Evolutionary conservation across 305 asterid species (phyloP).

Genomic region (Fraxinus platypoda): DNA sequence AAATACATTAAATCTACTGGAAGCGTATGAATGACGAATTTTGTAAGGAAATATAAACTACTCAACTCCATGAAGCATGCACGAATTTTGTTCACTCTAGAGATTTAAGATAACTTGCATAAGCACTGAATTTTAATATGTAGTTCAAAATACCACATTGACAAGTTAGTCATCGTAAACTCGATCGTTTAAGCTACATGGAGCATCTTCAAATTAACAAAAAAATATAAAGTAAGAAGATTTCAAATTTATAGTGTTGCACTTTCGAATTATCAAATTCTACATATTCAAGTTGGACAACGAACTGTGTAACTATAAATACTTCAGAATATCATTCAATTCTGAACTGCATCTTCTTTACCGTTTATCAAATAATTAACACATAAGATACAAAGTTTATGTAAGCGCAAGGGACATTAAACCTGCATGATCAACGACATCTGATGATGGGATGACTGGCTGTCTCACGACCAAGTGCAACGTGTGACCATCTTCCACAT

Average conservation of each 20-base stretch:
- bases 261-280: conserved; percentile 3
- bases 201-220: not conserved
- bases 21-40: not conserved
- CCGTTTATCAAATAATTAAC: not conserved
- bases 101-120: not conserved
- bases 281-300: not conserved
- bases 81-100: not conserved
- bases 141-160: not conserved
- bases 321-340: not conserved
- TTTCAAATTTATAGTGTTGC: not conserved
- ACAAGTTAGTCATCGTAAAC: not conserved
- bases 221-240: not conserved
- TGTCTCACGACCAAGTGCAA: conserved; percentile 90
- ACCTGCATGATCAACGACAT: conserved; percentile 64
- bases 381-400: not conserved
- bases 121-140: not conserved
- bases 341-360: not conserved
- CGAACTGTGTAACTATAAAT: not conserved
- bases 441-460: conserved; percentile 54
- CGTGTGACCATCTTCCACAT: conserved; percentile 98
- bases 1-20: not conserved
- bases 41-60: not conserved
- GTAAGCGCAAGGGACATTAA: conserved; percentile 20
- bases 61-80: not conserved
- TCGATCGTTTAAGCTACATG: not conserved